These are phyloP conservation scores for Pseudogymnoascus sp. DNA, from an alignment of 2,329 filamentous ascomycete species.

Conservation along the genomic window DNA sequence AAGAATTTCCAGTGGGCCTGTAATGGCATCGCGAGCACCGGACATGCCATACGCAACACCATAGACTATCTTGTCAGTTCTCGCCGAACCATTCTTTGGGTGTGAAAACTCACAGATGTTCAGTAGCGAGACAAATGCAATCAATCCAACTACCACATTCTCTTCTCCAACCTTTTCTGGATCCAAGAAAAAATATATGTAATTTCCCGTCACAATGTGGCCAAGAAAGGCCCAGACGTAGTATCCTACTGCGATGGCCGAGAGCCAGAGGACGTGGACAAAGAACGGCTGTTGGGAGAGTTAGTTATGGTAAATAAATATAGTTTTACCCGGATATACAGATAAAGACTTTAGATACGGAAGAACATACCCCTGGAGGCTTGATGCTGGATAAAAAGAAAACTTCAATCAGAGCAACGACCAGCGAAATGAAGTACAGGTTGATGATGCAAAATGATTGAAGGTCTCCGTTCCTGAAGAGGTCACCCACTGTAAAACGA, in stretches of 20 bases:
- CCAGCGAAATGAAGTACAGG: slow-evolving; percentile 23
- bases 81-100: background rate
- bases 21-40: slow-evolving; percentile 16
- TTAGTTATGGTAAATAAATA: background rate
- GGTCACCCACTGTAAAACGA: slow-evolving; percentile 14
- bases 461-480: slow-evolving; percentile 20
- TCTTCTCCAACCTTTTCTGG: slow-evolving; percentile 23
- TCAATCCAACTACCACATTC: slow-evolving; percentile 18
- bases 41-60: slow-evolving; percentile 19
- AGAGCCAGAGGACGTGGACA: slow-evolving; percentile 20
- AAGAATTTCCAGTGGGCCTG: background rate
- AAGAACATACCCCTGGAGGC: slow-evolving; percentile 23
- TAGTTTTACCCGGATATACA: too few species aligned
- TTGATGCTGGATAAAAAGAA: slow-evolving; percentile 28
- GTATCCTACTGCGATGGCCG: slow-evolving; percentile 21
- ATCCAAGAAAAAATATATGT: slow-evolving; percentile 28
- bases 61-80: slow-evolving; percentile 14
- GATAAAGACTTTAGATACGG: background rate
- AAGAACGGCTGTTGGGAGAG: slow-evolving; percentile 18
- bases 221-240: slow-evolving; percentile 27
- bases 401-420: slow-evolving; percentile 28
- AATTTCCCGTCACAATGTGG: slow-evolving; percentile 21
- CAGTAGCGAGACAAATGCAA: slow-evolving; percentile 16
- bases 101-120: slow-evolving; percentile 20
- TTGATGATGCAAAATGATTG: slow-evolving; percentile 22